These are phyloP conservation scores for Oxytropis ochrocephala DNA, from an alignment of 306 rosid species.

Conservation along the genomic window DNA sequence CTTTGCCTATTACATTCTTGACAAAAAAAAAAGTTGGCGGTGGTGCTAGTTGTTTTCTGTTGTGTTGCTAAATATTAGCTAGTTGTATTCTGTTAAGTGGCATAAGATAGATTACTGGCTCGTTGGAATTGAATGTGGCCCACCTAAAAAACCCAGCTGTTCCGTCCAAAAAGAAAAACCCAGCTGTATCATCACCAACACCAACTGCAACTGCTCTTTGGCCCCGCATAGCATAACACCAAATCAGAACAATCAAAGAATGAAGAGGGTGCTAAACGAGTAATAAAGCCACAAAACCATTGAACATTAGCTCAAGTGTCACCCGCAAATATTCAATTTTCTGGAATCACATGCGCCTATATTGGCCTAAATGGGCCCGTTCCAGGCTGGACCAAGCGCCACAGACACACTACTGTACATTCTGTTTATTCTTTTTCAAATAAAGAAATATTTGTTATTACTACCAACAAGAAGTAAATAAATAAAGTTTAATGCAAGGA, in stretches of 20 bases:
- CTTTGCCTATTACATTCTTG: too few species aligned
- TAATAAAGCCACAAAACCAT: background rate
- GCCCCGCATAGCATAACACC: constrained; percentile 4
- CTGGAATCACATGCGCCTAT: constrained; percentile 36
- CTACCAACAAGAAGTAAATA: too few species aligned
- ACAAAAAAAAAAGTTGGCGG: background rate
- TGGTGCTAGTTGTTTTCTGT: constrained; percentile 13
- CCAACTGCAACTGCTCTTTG: constrained; percentile 22
- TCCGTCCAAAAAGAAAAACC: too few species aligned
- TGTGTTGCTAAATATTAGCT: background rate
- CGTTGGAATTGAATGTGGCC: constrained; percentile 4
- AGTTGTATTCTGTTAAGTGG: constrained; percentile 26
- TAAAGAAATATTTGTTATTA: background rate
- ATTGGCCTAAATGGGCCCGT: constrained; percentile 38
- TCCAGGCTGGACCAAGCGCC: constrained; percentile 42
- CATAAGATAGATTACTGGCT: constrained; percentile 14
- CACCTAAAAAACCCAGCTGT: constrained; percentile 49
- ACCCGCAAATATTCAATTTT: background rate
- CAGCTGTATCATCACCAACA: constrained; percentile 38
- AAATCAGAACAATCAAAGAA: background rate
- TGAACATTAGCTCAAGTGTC: background rate
- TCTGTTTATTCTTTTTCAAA: constrained; percentile 8
- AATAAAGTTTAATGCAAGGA: background rate
- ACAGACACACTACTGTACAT: background rate
- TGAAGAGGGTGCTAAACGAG: background rate